These are phyloP conservation scores for Sarcocystis neurona DNA, from an alignment of 169 alveolate genomes.

Conservation along the genomic window DNA sequence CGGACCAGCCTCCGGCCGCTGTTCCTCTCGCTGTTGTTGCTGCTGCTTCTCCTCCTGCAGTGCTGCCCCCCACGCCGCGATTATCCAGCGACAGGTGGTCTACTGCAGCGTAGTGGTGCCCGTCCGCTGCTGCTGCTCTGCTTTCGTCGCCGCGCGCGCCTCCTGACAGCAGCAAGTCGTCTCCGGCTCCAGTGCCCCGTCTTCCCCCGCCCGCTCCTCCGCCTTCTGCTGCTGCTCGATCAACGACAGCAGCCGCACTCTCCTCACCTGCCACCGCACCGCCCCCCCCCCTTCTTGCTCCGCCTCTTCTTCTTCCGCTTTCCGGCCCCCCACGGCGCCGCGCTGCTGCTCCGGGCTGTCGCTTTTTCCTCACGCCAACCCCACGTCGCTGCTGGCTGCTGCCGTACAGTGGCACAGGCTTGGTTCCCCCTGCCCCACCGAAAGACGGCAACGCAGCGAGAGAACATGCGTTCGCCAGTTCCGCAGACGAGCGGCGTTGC, in stretches of 20 bases:
- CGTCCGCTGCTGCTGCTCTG: too few relatives aligned
- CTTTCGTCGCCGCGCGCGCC: background rate
- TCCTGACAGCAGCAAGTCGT: background rate
- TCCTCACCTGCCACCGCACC: background rate
- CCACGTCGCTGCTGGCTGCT: background rate
- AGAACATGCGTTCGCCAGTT: too few relatives aligned
- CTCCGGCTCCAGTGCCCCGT: background rate
- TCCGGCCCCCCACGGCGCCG: background rate
- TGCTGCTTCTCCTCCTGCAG: constrained; percentile 32
- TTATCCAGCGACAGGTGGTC: too few relatives aligned
- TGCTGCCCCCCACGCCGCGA: background rate
- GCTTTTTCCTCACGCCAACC: background rate
- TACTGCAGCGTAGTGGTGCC: too few relatives aligned
- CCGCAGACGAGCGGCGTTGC: background rate
- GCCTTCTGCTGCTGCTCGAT: background rate
- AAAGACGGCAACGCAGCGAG: too few relatives aligned
- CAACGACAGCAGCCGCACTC: background rate
- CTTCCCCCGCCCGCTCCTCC: constrained; percentile 25
- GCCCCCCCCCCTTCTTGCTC: background rate
- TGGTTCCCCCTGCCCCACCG: too few relatives aligned
- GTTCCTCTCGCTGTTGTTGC: background rate
- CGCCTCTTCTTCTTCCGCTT: background rate
- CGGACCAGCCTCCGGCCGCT: too few relatives aligned
- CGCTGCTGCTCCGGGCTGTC: background rate
- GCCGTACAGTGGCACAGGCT: too few relatives aligned